phyloP scores from a whole-genome alignment of 2,329 filamentous ascomycete genomes.

The Epichloe sylvatica region DNA sequence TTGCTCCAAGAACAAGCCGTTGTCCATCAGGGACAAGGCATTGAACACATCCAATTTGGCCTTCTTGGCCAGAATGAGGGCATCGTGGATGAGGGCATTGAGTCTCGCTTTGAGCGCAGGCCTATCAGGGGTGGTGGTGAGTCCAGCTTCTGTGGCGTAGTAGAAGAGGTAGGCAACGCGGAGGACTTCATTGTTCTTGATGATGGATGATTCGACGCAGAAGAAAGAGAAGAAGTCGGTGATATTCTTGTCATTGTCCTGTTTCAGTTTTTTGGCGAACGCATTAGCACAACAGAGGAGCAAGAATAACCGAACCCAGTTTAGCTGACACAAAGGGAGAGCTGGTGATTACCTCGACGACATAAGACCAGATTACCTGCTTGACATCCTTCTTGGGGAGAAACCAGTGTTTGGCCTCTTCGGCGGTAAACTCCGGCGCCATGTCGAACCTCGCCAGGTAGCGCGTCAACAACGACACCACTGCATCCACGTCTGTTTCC shows the following conservation, averaged over 20 bases:
- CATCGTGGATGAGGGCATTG: slow-evolving; percentile 69
- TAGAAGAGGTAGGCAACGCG: slow-evolving; percentile 94
- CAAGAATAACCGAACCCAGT: not conserved
- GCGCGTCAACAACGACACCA: slow-evolving; percentile 58
- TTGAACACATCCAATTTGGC: slow-evolving; percentile 91
- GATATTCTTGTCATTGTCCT: slow-evolving; percentile 58
- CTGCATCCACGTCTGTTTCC: slow-evolving; percentile 60
- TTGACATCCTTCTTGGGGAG: slow-evolving; percentile 52
- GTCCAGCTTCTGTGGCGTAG: slow-evolving; percentile 74
- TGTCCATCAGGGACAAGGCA: slow-evolving; percentile 84
- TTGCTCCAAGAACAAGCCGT: slow-evolving; percentile 80
- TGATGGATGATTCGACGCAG: slow-evolving; percentile 82
- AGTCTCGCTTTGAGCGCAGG: slow-evolving; percentile 61
- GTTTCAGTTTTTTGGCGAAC: not conserved
- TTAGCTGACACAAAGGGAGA: not conserved
- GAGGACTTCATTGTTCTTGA: slow-evolving; percentile 65
- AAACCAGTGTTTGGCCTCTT: slow-evolving; percentile 82
- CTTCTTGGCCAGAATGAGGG: slow-evolving; percentile 74
- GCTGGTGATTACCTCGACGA: slow-evolving; percentile 53
- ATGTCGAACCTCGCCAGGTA: slow-evolving; percentile 75
- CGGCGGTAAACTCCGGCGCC: slow-evolving; percentile 63
- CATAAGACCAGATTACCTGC: slow-evolving; percentile 86
- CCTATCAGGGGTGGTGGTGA: slow-evolving; percentile 41
- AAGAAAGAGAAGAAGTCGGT: slow-evolving; percentile 98
- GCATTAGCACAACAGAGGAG: not conserved